These are phyloP conservation scores for Sporobolomyces pararoseus DNA, from an alignment of 768 basidiomycete genomes.

Conservation along the genomic window DNA sequence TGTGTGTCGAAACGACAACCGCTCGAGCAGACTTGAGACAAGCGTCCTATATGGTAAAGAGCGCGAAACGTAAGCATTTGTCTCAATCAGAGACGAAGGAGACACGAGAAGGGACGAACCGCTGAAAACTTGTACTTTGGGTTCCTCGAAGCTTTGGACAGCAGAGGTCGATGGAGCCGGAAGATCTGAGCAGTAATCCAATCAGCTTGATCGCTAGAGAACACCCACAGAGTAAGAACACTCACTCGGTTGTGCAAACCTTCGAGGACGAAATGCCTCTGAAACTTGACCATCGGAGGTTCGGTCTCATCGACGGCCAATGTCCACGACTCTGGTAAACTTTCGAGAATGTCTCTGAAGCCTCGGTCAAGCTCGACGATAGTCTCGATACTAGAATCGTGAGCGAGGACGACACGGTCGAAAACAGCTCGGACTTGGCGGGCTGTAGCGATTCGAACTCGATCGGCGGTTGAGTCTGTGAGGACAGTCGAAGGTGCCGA, in stretches of 20 bases:
- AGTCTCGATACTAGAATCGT: constrained; percentile 19
- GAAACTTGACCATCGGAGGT: constrained; percentile 40
- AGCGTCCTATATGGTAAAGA: constrained; percentile 1
- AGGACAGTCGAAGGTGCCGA: constrained; percentile 34
- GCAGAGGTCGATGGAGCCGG: constrained; percentile 38
- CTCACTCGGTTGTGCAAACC: constrained; percentile 38
- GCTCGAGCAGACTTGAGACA: constrained; percentile 28
- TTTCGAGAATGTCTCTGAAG: constrained; percentile 34
- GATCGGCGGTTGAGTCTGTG: constrained; percentile 40
- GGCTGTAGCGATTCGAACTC: constrained; percentile 38
- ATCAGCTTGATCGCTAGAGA: background rate
- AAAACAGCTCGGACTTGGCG: constrained; percentile 41
- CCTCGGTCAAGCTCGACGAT: constrained; percentile 41
- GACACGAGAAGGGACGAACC: background rate
- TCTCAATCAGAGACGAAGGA: no score
- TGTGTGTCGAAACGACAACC: constrained; percentile 38
- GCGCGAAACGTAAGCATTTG: background rate
- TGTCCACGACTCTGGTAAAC: constrained; percentile 38
- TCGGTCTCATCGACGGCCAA: constrained; percentile 30
- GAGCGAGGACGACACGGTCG: constrained; percentile 31
- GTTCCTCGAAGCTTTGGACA: constrained; percentile 24
- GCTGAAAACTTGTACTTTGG: constrained; percentile 37
- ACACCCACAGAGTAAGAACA: no score
- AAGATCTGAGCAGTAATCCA: constrained; percentile 27
- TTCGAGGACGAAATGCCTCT: constrained; percentile 40